Evolutionary conservation across 2,329 filamentous ascomycete genomes (phyloP).

Genomic region (Penicillium sp.): DNA sequence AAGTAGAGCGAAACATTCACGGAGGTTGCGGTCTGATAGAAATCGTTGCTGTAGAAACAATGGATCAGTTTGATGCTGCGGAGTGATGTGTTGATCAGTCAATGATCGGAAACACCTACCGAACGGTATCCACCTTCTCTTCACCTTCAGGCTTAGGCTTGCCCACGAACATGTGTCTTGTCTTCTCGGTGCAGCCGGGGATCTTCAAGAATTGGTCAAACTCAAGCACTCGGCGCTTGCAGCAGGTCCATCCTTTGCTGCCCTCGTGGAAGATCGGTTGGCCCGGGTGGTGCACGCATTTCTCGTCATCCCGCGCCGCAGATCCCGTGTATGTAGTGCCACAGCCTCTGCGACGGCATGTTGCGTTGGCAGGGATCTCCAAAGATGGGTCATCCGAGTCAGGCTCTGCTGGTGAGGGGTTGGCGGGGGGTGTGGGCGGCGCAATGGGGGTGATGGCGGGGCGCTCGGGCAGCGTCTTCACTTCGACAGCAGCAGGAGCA

Average conservation of each 20-base stretch:
- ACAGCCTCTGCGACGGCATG: slow-evolving; percentile 78
- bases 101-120: slow-evolving; percentile 52
- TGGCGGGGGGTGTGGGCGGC: slow-evolving; percentile 31
- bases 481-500: slow-evolving; percentile 21
- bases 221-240: slow-evolving; percentile 90
- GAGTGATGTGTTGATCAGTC: background rate
- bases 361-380: slow-evolving; percentile 70
- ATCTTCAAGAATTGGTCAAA: slow-evolving; percentile 99
- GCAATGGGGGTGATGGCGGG: slow-evolving; percentile 31
- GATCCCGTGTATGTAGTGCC: slow-evolving; percentile 63
- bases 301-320: slow-evolving; percentile 65
- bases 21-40: slow-evolving; percentile 84
- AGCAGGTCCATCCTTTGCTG: slow-evolving; percentile 96
- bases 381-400: slow-evolving; percentile 82
- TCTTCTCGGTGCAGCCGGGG: slow-evolving; percentile 81
- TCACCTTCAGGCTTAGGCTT: slow-evolving; percentile 67
- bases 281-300: slow-evolving; percentile 86
- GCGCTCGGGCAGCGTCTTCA: slow-evolving; percentile 16
- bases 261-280: slow-evolving; percentile 95
- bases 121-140: slow-evolving; percentile 75
- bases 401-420: slow-evolving; percentile 60
- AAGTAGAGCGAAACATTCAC: slow-evolving; percentile 93
- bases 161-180: slow-evolving; percentile 79
- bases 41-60: slow-evolving; percentile 66
- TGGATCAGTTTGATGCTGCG: slow-evolving; percentile 1